A percentile compares a stretch with the other conserved stretches of the same genome.
Conservation (phyloP, 2,329 filamentous ascomycete species). For the Waltergamsia citrina region DNA sequence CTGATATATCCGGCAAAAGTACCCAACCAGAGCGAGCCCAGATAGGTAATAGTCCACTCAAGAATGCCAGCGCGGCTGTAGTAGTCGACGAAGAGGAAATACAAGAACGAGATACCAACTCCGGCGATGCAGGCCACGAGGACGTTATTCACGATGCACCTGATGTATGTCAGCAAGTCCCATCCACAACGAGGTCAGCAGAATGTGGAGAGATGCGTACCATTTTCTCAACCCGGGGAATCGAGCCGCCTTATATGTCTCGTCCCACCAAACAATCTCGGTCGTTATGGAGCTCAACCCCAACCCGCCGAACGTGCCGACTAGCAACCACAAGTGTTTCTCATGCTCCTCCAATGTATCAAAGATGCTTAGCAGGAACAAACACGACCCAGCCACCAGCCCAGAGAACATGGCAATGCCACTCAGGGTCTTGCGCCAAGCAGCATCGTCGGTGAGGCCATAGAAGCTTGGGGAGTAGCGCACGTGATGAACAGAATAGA, state of each 20-base stretch:
- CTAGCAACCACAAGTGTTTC: constrained; percentile 5
- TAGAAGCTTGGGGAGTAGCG: constrained; percentile 5
- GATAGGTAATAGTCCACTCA: constrained; percentile 6
- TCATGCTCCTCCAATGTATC: constrained; percentile 6
- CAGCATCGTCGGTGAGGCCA: constrained; percentile 3
- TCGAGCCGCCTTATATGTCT: constrained; percentile 5
- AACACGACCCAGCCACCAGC: constrained; percentile 1
- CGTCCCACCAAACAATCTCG: constrained; percentile 6
- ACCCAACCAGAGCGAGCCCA: constrained; percentile 5
- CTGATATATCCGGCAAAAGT: constrained; percentile 6
- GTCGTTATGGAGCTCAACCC: constrained; percentile 3
- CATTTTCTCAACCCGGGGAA: constrained; percentile 5
- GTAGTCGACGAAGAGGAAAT: constrained; percentile 5
- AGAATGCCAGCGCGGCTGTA: constrained; percentile 2
- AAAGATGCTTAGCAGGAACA: constrained; percentile 5
- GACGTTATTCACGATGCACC: constrained; percentile 6
- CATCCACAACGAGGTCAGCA: no score
- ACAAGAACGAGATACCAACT: constrained; percentile 3
- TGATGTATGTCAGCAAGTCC: not conserved
- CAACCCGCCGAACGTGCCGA: constrained; percentile 5
- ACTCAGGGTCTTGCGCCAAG: constrained; percentile 4
- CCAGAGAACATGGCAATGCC: constrained; percentile 5
- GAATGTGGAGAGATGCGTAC: not conserved
- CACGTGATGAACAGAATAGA: constrained; percentile 6
- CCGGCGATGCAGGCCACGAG: constrained; percentile 5